Percentiles rank a stretch among this genome's conserved stretches.
Evolutionary conservation across 192 early-diverging fungal genomes (phyloP).

Genomic region (Backusella tarrabulga): DNA sequence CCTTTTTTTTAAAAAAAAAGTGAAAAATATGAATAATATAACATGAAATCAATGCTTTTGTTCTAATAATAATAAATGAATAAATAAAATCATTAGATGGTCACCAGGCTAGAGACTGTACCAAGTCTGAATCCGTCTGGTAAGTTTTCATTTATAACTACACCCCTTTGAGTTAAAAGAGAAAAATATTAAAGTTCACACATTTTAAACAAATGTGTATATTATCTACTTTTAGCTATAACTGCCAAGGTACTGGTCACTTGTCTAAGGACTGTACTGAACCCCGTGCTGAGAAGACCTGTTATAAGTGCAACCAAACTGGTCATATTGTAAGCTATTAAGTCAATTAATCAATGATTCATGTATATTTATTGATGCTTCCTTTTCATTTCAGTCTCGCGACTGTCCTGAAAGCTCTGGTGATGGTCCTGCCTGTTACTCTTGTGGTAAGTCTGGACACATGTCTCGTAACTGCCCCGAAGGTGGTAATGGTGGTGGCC

Average conservation of each 20-base stretch:
- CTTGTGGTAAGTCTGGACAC: conserved; percentile 46
- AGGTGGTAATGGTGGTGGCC: conserved; percentile 27
- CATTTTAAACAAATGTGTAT: not conserved
- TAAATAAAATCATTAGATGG: conserved; percentile 39
- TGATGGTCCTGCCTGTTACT: conserved; percentile 51
- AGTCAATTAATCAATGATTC: not conserved
- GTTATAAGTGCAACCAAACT: conserved; percentile 54
- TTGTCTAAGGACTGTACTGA: conserved; percentile 43
- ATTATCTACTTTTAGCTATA: conserved; percentile 42
- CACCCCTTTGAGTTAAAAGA: not conserved
- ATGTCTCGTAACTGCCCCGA: conserved; percentile 54
- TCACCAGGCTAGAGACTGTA: conserved; percentile 54
- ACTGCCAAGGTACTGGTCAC: conserved; percentile 49
- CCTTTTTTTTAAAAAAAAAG: not conserved
- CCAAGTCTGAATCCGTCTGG: conserved; percentile 48
- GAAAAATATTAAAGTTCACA: too few species aligned
- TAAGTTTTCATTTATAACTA: conserved; percentile 26
- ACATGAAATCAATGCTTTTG: not conserved
- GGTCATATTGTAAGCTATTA: conserved; percentile 46
- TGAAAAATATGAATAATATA: not conserved
- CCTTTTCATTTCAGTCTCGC: conserved; percentile 32
- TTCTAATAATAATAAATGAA: not conserved
- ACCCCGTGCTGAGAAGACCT: conserved; percentile 50
- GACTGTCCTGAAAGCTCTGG: conserved; percentile 46
- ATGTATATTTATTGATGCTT: not conserved